Percentiles rank a stretch among this genome's conserved stretches.
These are phyloP conservation scores for Piloderma croceum DNA, from an alignment of 768 basidiomycete species.

Conservation along the genomic window DNA sequence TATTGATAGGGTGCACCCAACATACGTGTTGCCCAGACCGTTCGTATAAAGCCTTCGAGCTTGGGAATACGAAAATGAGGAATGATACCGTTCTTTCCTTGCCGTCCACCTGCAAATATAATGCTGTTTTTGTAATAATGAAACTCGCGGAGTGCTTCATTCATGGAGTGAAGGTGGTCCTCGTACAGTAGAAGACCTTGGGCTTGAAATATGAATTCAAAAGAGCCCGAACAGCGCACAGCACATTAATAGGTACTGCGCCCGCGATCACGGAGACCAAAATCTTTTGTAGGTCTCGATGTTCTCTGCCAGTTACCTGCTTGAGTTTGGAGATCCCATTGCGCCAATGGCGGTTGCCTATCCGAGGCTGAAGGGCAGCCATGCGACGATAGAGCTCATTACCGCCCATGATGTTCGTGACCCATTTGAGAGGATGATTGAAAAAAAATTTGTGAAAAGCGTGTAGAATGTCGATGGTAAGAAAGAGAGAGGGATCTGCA, in stretches of 20 bases:
- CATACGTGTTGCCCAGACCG: neutral
- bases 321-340: constrained; percentile 22
- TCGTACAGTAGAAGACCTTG: neutral
- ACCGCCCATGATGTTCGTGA: constrained; percentile 12
- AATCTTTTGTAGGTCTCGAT: constrained; percentile 19
- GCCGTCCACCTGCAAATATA: neutral
- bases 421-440: constrained; percentile 23
- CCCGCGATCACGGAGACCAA: constrained; percentile 10
- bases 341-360: constrained; percentile 19
- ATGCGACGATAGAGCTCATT: constrained; percentile 23
- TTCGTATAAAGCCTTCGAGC: constrained; percentile 5
- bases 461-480: constrained; percentile 24
- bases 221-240: neutral
- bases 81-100: neutral
- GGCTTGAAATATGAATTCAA: constrained; percentile 4
- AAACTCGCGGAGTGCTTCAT: neutral
- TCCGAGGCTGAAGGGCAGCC: constrained; percentile 19
- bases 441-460: constrained; percentile 22
- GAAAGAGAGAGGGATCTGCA: constrained; percentile 15
- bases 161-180: neutral
- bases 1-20: constrained; percentile 4
- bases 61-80: constrained; percentile 7
- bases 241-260: neutral
- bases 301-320: constrained; percentile 23
- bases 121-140: neutral